Evolutionary conservation across 176 grass and related monocot species (phyloP), one percentile per base, ranked within the genome.

Genomic region (Phyllostachys edulis): DNA sequence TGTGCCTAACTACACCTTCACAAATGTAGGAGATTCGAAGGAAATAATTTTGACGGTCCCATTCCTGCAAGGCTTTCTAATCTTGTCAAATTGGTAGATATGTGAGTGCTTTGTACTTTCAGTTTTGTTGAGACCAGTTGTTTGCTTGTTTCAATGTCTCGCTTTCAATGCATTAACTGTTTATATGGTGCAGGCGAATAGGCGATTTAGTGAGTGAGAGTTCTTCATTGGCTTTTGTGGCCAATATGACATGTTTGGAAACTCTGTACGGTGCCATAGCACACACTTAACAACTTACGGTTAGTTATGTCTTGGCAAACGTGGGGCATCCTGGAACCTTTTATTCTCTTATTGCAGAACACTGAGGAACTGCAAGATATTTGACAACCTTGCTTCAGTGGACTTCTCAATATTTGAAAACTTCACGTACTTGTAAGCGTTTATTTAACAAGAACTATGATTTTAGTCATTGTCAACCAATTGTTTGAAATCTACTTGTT

Each of bases 31-130:
- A 79, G 80, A 39, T 70, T 92, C 57, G 84, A 92, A 62, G 91
- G 91, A 80, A 92, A 85, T 76, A 78, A 84, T 71, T 90, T 92
- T 41, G 29, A 86, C 70, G 87, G 91, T 36, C 87, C 84, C 80
- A 89, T 71, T 47, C 69, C 69, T 8, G 12, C 40, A 47, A 87
- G 75, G 18, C 12, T 92, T 69, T 80, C 80, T 4, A 89, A 78
- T 40, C 80, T 93, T 55, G 34, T 44, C 65, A 51, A 73, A 42
- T 34, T 92, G 82, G 59, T 17, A 14, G 56, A 14, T 63, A 67
- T 92, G 90, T 92, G 75, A 70, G 86, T 81, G 3, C 56, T 4
- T 67, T 4, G 1, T 45, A 69, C 5, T 44, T 70, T 44, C 15
- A 70, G 4, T 16, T 50, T 16, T 15, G 47, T 15, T 50, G 47